Evolutionary conservation across 1,284 basidiomycete species (phyloP).

Genomic region (Fomitiporia mediterranea): DNA sequence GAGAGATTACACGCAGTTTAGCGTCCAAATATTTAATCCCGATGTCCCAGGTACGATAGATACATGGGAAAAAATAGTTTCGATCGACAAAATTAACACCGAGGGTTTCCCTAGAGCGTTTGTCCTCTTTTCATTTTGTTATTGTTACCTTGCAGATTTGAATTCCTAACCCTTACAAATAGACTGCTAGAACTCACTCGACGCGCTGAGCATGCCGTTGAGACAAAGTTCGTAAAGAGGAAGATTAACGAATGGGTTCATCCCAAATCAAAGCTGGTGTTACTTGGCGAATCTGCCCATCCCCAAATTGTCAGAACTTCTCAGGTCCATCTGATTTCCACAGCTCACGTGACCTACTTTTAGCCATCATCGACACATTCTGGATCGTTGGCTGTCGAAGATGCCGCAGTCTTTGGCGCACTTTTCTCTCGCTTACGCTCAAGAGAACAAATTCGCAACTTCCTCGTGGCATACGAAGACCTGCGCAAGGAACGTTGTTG

Average conservation of each 20-base stretch:
- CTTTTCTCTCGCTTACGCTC: constrained; percentile 50
- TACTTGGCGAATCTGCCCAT: constrained; percentile 48
- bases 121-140: constrained; percentile 22
- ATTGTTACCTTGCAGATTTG: no score
- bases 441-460: constrained; percentile 45
- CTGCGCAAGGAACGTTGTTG: constrained; percentile 38
- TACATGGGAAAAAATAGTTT: constrained; percentile 28
- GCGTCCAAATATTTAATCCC: constrained; percentile 31
- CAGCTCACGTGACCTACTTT: not conserved
- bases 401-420: constrained; percentile 51
- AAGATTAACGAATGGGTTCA: constrained; percentile 55
- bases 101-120: constrained; percentile 32
- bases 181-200: constrained; percentile 29
- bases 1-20: constrained; percentile 26
- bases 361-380: constrained; percentile 52
- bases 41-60: constrained; percentile 25
- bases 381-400: constrained; percentile 47
- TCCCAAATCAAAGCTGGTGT: constrained; percentile 35
- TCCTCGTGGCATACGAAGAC: constrained; percentile 50
- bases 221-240: constrained; percentile 35
- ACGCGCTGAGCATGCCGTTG: constrained; percentile 27
- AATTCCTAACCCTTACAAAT: not conserved
- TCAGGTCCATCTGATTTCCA: not conserved
- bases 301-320: constrained; percentile 33
- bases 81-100: constrained; percentile 27